These are phyloP conservation scores for Acanthamoeba sp. DNA, from an alignment of 208 protist genomes.

Conservation along the genomic window DNA sequence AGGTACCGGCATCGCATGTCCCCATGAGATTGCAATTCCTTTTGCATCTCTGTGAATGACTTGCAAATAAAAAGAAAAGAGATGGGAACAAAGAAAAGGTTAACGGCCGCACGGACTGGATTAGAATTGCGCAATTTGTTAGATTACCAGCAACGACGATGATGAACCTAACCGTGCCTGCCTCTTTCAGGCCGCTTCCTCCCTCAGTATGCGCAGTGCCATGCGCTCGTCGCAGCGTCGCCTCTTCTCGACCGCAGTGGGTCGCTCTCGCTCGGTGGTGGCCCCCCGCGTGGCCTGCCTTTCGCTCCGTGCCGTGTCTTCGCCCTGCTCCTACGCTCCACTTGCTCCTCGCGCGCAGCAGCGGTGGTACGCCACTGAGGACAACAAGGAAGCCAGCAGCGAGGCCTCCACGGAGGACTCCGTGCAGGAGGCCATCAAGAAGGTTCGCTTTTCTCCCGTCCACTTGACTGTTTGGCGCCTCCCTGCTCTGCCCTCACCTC, in stretches of 20 bases:
- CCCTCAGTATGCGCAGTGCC: neutral
- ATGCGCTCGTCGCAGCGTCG: neutral
- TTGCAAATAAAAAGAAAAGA: no score
- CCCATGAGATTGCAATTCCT: no score
- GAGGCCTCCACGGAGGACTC: neutral
- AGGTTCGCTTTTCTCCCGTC: conserved; percentile 83
- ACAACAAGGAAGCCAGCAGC: neutral
- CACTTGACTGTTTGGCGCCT: neutral
- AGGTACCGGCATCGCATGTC: no score
- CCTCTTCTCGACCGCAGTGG: neutral
- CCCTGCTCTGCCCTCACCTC: conserved; percentile 88
- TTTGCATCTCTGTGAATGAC: neutral
- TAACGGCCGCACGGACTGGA: no score
- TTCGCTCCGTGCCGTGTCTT: neutral
- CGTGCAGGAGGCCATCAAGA: conserved; percentile 85
- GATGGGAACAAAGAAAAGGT: no score
- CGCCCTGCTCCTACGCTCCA: neutral
- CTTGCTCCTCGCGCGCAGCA: neutral
- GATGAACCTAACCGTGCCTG: no score
- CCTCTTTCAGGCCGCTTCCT: neutral
- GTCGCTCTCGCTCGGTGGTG: neutral
- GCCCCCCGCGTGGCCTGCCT: neutral
- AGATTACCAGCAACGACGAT: no score
- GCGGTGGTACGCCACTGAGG: conserved; percentile 44
- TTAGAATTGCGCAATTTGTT: no score